Evolutionary conservation across 176 grass and related monocot genomes (phyloP).

Genomic region (sorghum (Sorghum bicolor)): DNA sequence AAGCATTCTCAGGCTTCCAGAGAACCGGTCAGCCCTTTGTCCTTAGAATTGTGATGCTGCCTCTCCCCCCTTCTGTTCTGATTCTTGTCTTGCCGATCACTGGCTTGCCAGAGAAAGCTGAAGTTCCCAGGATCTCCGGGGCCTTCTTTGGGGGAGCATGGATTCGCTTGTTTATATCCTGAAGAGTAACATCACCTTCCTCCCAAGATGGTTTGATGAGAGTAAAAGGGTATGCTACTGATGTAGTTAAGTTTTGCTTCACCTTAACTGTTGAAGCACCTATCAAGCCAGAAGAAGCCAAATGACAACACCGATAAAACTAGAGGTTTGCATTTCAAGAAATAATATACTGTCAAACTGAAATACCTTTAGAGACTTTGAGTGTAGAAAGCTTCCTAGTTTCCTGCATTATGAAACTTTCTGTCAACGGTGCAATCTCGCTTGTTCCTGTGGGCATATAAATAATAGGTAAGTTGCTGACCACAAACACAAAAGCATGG

Average conservation of each 20-base stretch:
- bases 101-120: constrained; percentile 82
- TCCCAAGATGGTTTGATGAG: constrained; percentile 80
- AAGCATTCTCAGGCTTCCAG: constrained; percentile 2
- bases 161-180: constrained; percentile 82
- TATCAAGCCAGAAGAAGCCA: constrained; percentile 29
- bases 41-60: constrained; percentile 93
- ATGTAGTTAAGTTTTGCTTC: constrained; percentile 59
- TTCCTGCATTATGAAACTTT: constrained; percentile 46
- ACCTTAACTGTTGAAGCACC: constrained; percentile 49
- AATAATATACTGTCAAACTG: constrained; percentile 9
- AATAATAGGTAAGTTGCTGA: constrained; percentile 26
- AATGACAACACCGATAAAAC: constrained; percentile 15
- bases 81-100: constrained; percentile 89
- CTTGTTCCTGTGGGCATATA: constrained; percentile 52
- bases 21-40: constrained; percentile 56
- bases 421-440: constrained; percentile 40
- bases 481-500: background rate
- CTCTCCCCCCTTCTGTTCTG: constrained; percentile 81
- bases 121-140: constrained; percentile 52
- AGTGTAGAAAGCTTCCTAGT: constrained; percentile 59
- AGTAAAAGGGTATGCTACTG: constrained; percentile 79
- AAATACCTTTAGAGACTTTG: constrained; percentile 86
- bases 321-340: background rate
- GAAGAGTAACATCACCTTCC: constrained; percentile 71
- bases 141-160: constrained; percentile 54